Percentiles rank a stretch among this genome's conserved stretches.
Evolutionary conservation across 2,329 filamentous ascomycete species (phyloP).

Genomic region (Ophiocordyceps camponoti-saundersi): DNA sequence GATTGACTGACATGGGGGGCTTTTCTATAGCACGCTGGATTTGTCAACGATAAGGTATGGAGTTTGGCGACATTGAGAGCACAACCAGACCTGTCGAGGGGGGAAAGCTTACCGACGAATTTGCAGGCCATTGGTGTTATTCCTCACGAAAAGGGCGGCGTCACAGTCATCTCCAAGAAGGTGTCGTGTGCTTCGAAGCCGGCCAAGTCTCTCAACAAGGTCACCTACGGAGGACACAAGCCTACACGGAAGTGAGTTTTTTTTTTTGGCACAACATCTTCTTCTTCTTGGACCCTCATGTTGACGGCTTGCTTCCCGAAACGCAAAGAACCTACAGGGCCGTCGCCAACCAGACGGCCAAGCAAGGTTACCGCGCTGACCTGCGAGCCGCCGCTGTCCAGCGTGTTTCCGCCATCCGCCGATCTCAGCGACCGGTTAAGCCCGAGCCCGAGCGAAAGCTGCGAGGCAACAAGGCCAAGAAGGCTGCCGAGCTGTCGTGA

Average conservation of each 20-base stretch:
- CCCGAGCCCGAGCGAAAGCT: constrained; percentile 55
- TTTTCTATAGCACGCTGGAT: constrained; percentile 59
- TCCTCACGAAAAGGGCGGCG: constrained; percentile 58
- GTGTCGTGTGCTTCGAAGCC: constrained; percentile 55
- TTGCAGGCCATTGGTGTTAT: constrained; percentile 65
- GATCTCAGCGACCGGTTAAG: constrained; percentile 66
- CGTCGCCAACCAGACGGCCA: constrained; percentile 68
- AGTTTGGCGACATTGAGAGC: not conserved
- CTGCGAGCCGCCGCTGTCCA: constrained; percentile 64
- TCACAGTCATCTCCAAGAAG: constrained; percentile 79
- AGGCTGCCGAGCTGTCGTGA: constrained; percentile 32
- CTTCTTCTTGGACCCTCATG: not conserved
- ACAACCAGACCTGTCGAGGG: not conserved
- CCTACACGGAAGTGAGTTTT: constrained; percentile 48
- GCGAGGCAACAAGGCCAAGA: constrained; percentile 64
- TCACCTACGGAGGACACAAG: constrained; percentile 55
- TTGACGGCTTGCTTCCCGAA: constrained; percentile 7
- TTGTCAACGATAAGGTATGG: constrained; percentile 79
- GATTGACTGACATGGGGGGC: constrained; percentile 15
- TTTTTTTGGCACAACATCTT: not conserved
- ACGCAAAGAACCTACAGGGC: constrained; percentile 66
- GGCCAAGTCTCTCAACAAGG: constrained; percentile 44
- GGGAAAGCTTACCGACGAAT: constrained; percentile 8
- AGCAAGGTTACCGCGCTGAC: constrained; percentile 71
- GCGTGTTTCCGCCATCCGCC: constrained; percentile 73